Conservation (phyloP, 83 land plant genomes). For the Picea abies region DNA sequence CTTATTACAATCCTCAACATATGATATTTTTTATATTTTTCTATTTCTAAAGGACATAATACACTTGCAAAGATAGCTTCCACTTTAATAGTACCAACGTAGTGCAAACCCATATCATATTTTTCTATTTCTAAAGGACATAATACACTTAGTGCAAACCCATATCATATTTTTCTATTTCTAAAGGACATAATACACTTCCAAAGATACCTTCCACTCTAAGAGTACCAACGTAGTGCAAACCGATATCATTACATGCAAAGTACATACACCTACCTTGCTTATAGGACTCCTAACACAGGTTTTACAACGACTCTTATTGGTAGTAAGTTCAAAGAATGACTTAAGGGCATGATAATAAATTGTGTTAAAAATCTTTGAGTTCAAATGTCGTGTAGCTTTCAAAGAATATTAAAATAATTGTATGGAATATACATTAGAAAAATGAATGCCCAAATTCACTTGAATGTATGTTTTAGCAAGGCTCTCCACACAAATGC, state of each 20-base stretch:
- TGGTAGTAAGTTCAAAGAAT: conserved; percentile 62
- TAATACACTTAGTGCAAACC: neutral
- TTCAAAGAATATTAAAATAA: neutral
- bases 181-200: neutral
- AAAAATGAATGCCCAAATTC: neutral
- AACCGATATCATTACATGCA: neutral
- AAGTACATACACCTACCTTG: conserved; percentile 44
- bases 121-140: neutral
- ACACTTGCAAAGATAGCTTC: neutral
- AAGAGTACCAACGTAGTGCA: neutral
- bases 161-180: no score
- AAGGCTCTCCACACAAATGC: no score
- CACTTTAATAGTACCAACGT: neutral
- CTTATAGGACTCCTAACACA: conserved; percentile 77
- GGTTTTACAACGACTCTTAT: conserved; percentile 76
- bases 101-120: no score
- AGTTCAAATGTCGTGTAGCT: neutral
- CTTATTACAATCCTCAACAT: neutral
- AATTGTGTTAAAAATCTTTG: no score
- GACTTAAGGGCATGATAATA: conserved; percentile 60
- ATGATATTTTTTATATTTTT: neutral
- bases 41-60: neutral
- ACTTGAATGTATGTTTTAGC: neutral
- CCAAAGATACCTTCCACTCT: neutral
- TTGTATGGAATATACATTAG: neutral